Conservation (phyloP, 2,329 filamentous ascomycete species). For the Alternaria solani region DNA sequence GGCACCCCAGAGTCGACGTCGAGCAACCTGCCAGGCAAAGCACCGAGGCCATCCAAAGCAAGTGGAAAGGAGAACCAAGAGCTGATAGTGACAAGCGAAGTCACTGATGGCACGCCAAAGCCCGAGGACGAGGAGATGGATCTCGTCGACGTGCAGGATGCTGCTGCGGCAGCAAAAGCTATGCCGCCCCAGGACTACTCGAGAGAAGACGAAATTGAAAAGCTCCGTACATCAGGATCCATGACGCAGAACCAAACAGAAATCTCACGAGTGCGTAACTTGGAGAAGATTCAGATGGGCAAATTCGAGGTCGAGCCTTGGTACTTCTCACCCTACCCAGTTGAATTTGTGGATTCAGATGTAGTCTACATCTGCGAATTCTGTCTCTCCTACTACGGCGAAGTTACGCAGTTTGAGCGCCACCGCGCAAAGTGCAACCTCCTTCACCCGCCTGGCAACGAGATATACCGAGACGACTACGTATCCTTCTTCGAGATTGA, state of each 20-base stretch:
- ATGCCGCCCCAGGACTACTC: conserved; percentile 66
- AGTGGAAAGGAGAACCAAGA: conserved; percentile 69
- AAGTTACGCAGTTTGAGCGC: conserved; percentile 80
- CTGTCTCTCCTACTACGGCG: conserved; percentile 89
- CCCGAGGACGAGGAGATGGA: conserved; percentile 62
- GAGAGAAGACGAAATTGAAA: conserved; percentile 93
- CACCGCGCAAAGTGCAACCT: conserved; percentile 91
- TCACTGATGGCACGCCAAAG: conserved; percentile 58
- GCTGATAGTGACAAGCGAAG: conserved; percentile 57
- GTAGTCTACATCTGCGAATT: conserved; percentile 97
- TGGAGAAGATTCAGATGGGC: conserved; percentile 94
- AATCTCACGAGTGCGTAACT: conserved; percentile 92
- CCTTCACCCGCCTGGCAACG: conserved; percentile 93
- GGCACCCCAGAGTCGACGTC: conserved; percentile 62
- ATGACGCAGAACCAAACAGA: conserved; percentile 99
- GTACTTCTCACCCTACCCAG: conserved; percentile 98
- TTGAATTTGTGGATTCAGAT: conserved; percentile 85
- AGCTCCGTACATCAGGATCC: conserved; percentile 89
- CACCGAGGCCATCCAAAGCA: conserved; percentile 62
- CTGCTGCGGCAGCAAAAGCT: conserved; percentile 63
- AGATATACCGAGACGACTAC: conserved; percentile 94
- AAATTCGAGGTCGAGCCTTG: conserved; percentile 91
- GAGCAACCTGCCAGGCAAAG: conserved; percentile 58
- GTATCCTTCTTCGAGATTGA: conserved; percentile 98
- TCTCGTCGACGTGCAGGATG: conserved; percentile 61